These are phyloP conservation scores for Suillus cothurnatus DNA, from an alignment of 768 basidiomycete species.

Conservation along the genomic window DNA sequence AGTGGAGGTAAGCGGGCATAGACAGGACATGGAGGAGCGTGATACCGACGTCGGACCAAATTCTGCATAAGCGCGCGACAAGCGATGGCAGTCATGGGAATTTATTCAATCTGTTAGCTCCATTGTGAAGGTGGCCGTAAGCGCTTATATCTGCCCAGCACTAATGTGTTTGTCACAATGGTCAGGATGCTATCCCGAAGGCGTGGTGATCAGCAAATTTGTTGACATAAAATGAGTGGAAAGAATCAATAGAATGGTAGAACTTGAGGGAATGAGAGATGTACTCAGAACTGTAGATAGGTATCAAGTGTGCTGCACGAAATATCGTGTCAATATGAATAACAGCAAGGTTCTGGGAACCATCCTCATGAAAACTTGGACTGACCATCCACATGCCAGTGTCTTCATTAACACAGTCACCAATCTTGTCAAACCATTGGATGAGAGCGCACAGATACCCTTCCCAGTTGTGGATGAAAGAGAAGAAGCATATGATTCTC, in stretches of 20 bases:
- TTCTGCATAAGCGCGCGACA: too few relatives aligned
- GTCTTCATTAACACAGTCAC: constrained; percentile 16
- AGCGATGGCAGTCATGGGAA: too few relatives aligned
- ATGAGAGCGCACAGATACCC: constrained; percentile 21
- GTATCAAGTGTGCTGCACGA: constrained; percentile 8
- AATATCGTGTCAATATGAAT: constrained; percentile 11
- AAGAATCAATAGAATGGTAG: not conserved
- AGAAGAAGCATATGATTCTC: constrained; percentile 17
- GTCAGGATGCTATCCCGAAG: not conserved
- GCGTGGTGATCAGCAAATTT: not conserved
- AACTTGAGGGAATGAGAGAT: not conserved
- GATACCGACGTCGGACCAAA: too few relatives aligned
- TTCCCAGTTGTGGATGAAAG: constrained; percentile 7
- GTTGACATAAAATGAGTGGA: not conserved
- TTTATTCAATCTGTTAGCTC: too few relatives aligned
- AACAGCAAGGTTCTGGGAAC: not conserved
- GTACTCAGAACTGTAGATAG: not conserved
- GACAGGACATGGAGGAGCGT: too few relatives aligned
- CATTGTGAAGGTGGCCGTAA: too few relatives aligned
- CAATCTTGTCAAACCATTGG: constrained; percentile 20
- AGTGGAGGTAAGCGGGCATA: too few relatives aligned
- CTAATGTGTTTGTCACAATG: too few relatives aligned
- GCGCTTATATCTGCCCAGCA: too few relatives aligned
- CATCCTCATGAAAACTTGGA: not conserved
- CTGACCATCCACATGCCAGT: constrained; percentile 19